These are phyloP conservation scores for Talaromyces sp. DNA, from an alignment of 2,329 filamentous ascomycete genomes.

Conservation along the genomic window DNA sequence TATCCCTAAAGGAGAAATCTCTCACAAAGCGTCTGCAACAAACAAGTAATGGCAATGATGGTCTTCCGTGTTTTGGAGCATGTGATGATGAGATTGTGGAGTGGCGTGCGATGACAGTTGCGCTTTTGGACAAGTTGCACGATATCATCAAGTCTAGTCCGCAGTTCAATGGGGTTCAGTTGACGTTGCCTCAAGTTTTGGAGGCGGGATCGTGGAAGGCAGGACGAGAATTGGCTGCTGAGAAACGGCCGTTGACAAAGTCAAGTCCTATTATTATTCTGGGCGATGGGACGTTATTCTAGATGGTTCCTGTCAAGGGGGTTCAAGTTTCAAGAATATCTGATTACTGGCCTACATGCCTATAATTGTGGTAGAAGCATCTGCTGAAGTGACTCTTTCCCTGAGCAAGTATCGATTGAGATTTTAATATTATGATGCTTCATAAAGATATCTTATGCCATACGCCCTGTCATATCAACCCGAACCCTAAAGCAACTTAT, in stretches of 20 bases:
- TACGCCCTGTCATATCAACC: not conserved
- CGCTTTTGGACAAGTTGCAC: conserved; percentile 57
- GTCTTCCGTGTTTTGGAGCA: conserved; percentile 53
- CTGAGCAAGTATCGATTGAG: not conserved
- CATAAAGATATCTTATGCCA: not conserved
- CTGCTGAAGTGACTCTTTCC: not conserved
- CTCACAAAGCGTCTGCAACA: conserved; percentile 46
- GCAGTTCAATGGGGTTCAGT: conserved; percentile 30
- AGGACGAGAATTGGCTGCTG: conserved; percentile 39
- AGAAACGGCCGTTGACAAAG: conserved; percentile 33
- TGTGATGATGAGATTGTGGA: conserved; percentile 63
- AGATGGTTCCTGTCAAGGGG: not conserved
- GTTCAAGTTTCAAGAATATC: not conserved
- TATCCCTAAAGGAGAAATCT: conserved; percentile 52
- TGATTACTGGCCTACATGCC: not conserved
- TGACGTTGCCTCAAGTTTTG: conserved; percentile 53
- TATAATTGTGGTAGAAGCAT: not conserved
- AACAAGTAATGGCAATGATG: conserved; percentile 33
- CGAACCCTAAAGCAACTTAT: not conserved
- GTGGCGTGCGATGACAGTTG: conserved; percentile 64
- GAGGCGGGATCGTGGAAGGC: conserved; percentile 57
- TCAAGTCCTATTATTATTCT: conserved; percentile 42
- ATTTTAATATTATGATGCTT: not conserved
- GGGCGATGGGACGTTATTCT: conserved; percentile 44
- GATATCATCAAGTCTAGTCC: conserved; percentile 48